These are phyloP conservation scores for Metschnikowia dekortorum DNA, from an alignment of 805 yeast species.

Conservation along the genomic window DNA sequence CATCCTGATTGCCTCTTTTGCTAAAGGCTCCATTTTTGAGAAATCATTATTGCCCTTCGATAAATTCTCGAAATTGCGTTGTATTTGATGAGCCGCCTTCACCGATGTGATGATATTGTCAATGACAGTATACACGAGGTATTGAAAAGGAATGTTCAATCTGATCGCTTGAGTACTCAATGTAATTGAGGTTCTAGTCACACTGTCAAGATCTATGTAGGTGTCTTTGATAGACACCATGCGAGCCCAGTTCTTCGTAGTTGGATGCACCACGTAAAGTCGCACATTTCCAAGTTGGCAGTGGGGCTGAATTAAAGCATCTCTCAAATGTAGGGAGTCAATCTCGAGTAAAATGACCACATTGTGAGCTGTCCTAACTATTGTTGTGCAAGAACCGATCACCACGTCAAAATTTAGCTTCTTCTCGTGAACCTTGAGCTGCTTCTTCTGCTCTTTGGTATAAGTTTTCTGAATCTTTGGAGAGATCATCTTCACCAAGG, in stretches of 20 bases:
- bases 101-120: constrained; percentile 68
- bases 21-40: constrained; percentile 31
- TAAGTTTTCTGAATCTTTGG: constrained; percentile 30
- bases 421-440: constrained; percentile 15
- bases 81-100: constrained; percentile 63
- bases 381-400: constrained; percentile 34
- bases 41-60: constrained; percentile 23
- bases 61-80: constrained; percentile 41
- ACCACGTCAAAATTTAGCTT: constrained; percentile 27
- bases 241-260: constrained; percentile 38
- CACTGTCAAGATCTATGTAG: constrained; percentile 18
- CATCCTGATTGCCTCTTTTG: constrained; percentile 40
- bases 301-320: constrained; percentile 24
- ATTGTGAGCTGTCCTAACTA: constrained; percentile 41
- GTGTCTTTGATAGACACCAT: constrained; percentile 32
- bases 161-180: constrained; percentile 36
- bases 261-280: constrained; percentile 49
- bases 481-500: constrained; percentile 28
- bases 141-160: constrained; percentile 65
- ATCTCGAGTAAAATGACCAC: constrained; percentile 47
- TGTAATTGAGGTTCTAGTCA: constrained; percentile 5
- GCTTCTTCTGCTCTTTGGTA: constrained; percentile 23
- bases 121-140: constrained; percentile 71
- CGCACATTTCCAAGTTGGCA: constrained; percentile 34
- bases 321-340: constrained; percentile 26